Percentiles rank a stretch among this genome's conserved stretches.
Conservation (phyloP, 176 grass and related monocot genomes). For the Oryza coarctata region DNA sequence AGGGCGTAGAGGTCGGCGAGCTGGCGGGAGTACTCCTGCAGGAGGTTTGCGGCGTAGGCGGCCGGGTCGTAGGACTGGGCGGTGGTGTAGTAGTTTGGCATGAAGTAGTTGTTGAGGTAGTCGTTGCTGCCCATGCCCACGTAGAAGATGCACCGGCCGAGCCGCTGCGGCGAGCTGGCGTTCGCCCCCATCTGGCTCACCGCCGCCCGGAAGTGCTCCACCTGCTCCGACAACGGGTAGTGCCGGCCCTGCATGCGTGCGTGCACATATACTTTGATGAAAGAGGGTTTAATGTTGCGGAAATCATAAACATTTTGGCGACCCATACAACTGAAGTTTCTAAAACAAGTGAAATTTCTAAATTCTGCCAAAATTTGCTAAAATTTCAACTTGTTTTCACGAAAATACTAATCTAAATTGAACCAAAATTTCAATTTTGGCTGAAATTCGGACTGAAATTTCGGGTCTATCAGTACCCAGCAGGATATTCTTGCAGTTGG, state of each 20-base stretch:
- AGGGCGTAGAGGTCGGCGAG: constrained; percentile 43
- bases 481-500: too few species aligned
- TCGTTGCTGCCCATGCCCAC: constrained; percentile 95
- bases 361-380: too few species aligned
- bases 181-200: constrained; percentile 33
- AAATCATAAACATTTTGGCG: too few species aligned
- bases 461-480: too few species aligned
- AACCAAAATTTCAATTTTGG: too few species aligned
- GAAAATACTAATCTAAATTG: too few species aligned
- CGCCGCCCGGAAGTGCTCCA: constrained; percentile 66
- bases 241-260: constrained; percentile 52
- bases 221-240: constrained; percentile 69
- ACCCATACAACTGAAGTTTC: too few species aligned
- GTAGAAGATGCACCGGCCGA: constrained; percentile 82
- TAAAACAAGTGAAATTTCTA: too few species aligned
- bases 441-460: too few species aligned
- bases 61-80: constrained; percentile 44
- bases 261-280: not conserved
- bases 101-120: constrained; percentile 99
- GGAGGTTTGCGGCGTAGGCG: constrained; percentile 56
- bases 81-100: constrained; percentile 63
- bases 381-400: too few species aligned
- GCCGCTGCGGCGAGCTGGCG: constrained; percentile 21
- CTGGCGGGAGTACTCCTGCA: constrained; percentile 62
- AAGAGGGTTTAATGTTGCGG: too few species aligned